Conservation (phyloP, 495 filamentous ascomycete genomes). For the Xylona heveae region DNA sequence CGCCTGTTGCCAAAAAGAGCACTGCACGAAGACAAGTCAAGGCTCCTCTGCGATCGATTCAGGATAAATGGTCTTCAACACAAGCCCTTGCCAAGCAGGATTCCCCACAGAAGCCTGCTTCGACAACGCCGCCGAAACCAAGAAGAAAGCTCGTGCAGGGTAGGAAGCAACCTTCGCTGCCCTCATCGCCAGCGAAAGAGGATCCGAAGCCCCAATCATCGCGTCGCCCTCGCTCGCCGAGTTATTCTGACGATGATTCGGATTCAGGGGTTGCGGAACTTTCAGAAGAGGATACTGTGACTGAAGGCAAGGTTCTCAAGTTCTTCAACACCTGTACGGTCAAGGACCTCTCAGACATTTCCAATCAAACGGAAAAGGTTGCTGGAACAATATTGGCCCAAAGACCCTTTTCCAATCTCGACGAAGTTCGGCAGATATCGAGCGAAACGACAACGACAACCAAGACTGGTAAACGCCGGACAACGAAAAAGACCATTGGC, state of each 20-base stretch:
- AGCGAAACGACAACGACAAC: slow-evolving; percentile 22
- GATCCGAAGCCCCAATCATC: slow-evolving; percentile 6
- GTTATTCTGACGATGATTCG: slow-evolving; percentile 29
- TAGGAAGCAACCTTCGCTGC: slow-evolving; percentile 9
- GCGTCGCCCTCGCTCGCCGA: slow-evolving; percentile 2
- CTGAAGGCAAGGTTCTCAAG: slow-evolving; percentile 40
- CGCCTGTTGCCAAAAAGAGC: not conserved
- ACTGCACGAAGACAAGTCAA: slow-evolving; percentile 21
- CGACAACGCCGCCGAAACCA: slow-evolving; percentile 4
- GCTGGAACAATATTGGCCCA: slow-evolving; percentile 42
- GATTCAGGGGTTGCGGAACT: slow-evolving; percentile 20
- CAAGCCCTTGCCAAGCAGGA: not conserved
- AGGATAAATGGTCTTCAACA: slow-evolving; percentile 34
- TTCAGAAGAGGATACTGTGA: slow-evolving; percentile 16
- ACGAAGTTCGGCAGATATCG: slow-evolving; percentile 38
- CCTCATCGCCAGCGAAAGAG: slow-evolving; percentile 13
- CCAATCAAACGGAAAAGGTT: slow-evolving; percentile 41
- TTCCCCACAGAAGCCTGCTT: not conserved
- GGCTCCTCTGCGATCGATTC: slow-evolving; percentile 30
- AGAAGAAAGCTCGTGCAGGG: slow-evolving; percentile 12
- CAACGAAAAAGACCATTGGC: slow-evolving; percentile 33
- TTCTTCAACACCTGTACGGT: slow-evolving; percentile 67
- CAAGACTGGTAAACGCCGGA: slow-evolving; percentile 25
- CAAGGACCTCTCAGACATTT: slow-evolving; percentile 56
- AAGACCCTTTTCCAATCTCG: slow-evolving; percentile 44